These are phyloP conservation scores for Taphrina deformans DNA, from an alignment of 1,139 yeast genomes.

Conservation along the genomic window DNA sequence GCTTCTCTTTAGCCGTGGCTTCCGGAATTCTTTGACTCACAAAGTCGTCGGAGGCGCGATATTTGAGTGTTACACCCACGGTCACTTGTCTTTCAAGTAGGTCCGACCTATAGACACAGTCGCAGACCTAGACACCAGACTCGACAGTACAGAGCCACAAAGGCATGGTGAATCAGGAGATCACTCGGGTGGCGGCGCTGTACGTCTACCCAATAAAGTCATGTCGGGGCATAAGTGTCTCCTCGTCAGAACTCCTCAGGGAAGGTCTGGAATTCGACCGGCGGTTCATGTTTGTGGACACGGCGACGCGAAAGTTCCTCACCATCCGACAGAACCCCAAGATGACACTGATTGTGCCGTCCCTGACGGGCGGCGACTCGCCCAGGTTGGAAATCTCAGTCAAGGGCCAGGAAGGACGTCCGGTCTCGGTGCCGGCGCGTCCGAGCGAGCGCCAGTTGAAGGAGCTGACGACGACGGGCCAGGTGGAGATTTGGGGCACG, in stretches of 20 bases:
- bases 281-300: slow-evolving; percentile 16
- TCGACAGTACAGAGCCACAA: too few species aligned
- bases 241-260: background rate
- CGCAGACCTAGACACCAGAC: too few species aligned
- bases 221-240: slow-evolving; percentile 19
- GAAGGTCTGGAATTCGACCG: slow-evolving; percentile 29
- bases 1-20: background rate
- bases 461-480: background rate
- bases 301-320: slow-evolving; percentile 21
- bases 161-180: slow-evolving; percentile 1
- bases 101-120: too few species aligned
- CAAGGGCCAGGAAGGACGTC: background rate
- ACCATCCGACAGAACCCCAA: slow-evolving; percentile 22
- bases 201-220: slow-evolving; percentile 33
- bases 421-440: slow-evolving; percentile 1
- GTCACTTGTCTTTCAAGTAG: too few species aligned
- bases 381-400: background rate
- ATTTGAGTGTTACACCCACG: too few species aligned
- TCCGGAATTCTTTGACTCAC: background rate
- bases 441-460: background rate
- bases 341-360: slow-evolving; percentile 21
- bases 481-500: slow-evolving; percentile 18
- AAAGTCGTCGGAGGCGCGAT: too few species aligned
- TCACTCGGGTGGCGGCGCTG: slow-evolving; percentile 14
- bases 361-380: background rate